Evolutionary conservation across 176 grass and related monocot genomes (phyloP).

Genomic region (Raddia distichophylla): DNA sequence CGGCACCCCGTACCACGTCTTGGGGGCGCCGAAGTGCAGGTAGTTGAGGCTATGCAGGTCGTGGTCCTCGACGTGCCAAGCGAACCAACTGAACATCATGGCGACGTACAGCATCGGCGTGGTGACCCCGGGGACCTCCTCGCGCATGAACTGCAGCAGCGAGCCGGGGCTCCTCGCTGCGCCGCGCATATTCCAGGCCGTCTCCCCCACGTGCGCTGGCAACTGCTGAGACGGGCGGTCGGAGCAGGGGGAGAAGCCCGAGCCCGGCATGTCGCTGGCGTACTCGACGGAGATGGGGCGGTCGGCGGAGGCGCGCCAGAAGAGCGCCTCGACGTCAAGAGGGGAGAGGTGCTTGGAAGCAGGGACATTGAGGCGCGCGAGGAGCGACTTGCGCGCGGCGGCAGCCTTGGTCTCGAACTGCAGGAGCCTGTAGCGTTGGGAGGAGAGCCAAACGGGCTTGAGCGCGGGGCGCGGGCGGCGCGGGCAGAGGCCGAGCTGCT

Average conservation of each 20-base stretch:
- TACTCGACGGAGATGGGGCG: conserved; percentile 76
- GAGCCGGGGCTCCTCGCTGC: conserved; percentile 62
- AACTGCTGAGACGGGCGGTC: background rate
- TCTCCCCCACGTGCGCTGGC: conserved; percentile 67
- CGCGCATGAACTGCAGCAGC: conserved; percentile 69
- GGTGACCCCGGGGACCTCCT: conserved; percentile 85
- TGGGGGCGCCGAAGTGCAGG: conserved; percentile 75
- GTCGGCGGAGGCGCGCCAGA: conserved; percentile 69
- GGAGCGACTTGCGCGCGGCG: conserved; percentile 35
- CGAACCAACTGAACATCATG: conserved; percentile 97
- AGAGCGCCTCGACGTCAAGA: conserved; percentile 86
- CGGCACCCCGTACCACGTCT: conserved; percentile 91
- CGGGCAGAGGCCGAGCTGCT: conserved; percentile 75
- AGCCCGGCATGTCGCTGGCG: conserved; percentile 85
- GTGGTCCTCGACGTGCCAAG: conserved; percentile 97
- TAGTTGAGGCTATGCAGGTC: conserved; percentile 93
- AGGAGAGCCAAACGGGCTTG: conserved; percentile 71
- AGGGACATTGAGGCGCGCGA: conserved; percentile 40
- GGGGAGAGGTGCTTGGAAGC: conserved; percentile 52
- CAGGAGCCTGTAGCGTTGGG: conserved; percentile 72
- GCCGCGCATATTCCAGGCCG: conserved; percentile 86
- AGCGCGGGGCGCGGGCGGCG: conserved; percentile 58
- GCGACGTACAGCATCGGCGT: conserved; percentile 87
- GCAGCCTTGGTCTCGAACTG: conserved; percentile 75
- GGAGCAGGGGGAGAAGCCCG: conserved; percentile 56